Conservation (phyloP, 2,329 filamentous ascomycete species). For the Neofusicoccum umdonicola region DNA sequence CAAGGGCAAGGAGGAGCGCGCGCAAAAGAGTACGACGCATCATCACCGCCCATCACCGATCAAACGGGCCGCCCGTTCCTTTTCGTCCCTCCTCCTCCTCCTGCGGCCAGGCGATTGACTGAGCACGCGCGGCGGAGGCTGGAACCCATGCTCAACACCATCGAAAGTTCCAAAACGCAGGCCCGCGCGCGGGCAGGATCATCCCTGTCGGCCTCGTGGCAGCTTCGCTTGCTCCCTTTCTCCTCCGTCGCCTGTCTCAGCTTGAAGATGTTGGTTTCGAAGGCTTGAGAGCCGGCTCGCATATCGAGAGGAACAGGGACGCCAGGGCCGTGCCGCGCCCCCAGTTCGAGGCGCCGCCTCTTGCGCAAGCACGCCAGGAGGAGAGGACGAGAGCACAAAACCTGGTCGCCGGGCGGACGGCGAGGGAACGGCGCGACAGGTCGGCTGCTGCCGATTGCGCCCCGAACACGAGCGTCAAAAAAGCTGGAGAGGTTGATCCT, state of each 20-base stretch:
- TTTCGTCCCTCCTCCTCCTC: too few species aligned
- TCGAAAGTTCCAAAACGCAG: not conserved
- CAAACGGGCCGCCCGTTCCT: too few species aligned
- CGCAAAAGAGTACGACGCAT: not conserved
- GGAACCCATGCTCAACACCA: too few species aligned
- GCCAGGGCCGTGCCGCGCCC: not conserved
- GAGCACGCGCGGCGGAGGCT: too few species aligned
- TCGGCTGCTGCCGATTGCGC: not conserved
- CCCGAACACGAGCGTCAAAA: not conserved
- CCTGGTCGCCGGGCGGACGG: conserved; percentile 2
- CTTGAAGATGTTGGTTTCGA: not conserved
- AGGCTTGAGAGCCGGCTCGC: not conserved
- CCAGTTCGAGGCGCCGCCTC: not conserved
- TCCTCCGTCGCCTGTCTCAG: not conserved
- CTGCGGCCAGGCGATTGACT: too few species aligned
- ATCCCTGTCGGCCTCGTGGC: conserved; percentile 5
- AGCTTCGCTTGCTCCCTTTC: not conserved
- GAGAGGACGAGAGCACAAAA: not conserved
- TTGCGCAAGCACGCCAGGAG: not conserved
- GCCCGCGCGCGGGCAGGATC: not conserved
- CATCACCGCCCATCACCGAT: not conserved
- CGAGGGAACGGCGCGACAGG: not conserved
- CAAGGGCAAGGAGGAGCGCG: not conserved
- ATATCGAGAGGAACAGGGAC: not conserved
- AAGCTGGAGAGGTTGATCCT: not conserved